Percentiles rank a stretch among this genome's conserved stretches.
Conservation (phyloP, 169 alveolate species). For the Plasmodium sp. region DNA sequence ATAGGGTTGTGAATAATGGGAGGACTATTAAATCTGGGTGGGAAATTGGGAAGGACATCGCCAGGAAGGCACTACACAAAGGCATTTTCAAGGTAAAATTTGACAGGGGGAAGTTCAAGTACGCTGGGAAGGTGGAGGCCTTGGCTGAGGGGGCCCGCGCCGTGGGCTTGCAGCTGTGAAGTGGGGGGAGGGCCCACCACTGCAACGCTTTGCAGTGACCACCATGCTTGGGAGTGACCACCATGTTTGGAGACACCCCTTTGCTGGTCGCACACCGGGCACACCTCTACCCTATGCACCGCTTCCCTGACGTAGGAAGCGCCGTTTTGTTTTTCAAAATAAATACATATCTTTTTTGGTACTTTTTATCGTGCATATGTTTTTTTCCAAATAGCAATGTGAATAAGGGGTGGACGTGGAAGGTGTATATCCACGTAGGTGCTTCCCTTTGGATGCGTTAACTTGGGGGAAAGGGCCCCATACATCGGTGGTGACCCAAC, state of each 20-base stretch:
- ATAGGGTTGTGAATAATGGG: constrained; percentile 78
- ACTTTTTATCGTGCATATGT: background rate
- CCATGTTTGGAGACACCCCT: background rate
- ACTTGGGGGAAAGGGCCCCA: background rate
- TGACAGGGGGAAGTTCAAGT: constrained; percentile 82
- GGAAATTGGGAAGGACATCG: constrained; percentile 83
- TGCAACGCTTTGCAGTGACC: background rate
- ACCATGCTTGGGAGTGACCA: background rate
- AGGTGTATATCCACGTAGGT: background rate
- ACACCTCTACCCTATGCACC: background rate
- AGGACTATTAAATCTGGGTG: constrained; percentile 80
- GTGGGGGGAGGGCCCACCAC: background rate
- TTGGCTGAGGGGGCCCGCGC: constrained; percentile 87
- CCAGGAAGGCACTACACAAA: constrained; percentile 77
- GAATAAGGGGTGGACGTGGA: background rate
- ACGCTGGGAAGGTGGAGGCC: constrained; percentile 84
- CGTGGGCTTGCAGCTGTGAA: constrained; percentile 79
- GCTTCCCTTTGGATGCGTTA: background rate
- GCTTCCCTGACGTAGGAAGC: background rate
- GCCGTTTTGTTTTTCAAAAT: background rate
- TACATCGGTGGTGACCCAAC: background rate
- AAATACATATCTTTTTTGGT: background rate
- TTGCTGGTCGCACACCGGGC: background rate
- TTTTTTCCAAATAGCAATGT: background rate
- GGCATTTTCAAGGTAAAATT: constrained; percentile 81